phyloP scores from a whole-genome alignment of 176 grass and related monocot genomes.

The Paspalum vaginatum region DNA sequence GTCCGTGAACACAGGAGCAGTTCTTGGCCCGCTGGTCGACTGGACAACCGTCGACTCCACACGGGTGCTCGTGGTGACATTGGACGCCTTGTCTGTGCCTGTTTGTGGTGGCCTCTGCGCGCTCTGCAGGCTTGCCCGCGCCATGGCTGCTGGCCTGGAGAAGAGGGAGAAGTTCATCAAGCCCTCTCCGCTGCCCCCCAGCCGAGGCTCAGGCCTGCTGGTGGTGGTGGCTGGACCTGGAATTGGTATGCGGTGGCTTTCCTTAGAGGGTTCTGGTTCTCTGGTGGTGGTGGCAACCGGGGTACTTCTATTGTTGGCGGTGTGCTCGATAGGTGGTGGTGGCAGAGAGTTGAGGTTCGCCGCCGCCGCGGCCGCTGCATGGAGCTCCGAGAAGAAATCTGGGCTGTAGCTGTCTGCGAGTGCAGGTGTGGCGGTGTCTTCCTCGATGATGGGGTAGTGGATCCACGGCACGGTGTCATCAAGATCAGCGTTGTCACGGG shows the following conservation, averaged over 20 bases:
- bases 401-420: slow-evolving; percentile 33
- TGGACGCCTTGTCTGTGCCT: slow-evolving; percentile 50
- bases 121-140: slow-evolving; percentile 49
- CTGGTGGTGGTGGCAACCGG: slow-evolving; percentile 13
- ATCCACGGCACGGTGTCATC: slow-evolving; percentile 54
- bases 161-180: slow-evolving; percentile 63
- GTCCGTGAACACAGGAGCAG: slow-evolving; percentile 11
- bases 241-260: slow-evolving; percentile 19
- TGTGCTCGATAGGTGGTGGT: slow-evolving; percentile 34
- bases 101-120: slow-evolving; percentile 34
- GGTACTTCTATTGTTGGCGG: slow-evolving; percentile 19
- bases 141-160: slow-evolving; percentile 52
- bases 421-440: slow-evolving; percentile 26
- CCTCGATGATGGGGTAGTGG: slow-evolving; percentile 47
- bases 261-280: slow-evolving; percentile 34
- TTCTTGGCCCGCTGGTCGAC: slow-evolving; percentile 17
- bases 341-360: slow-evolving; percentile 32
- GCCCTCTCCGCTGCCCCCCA: slow-evolving; percentile 23
- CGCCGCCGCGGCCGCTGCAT: slow-evolving; percentile 26
- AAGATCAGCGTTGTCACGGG: slow-evolving; percentile 36
- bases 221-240: background rate
- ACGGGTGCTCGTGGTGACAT: slow-evolving; percentile 38
- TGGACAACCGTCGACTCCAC: slow-evolving; percentile 45
- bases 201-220: slow-evolving; percentile 30
- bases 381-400: slow-evolving; percentile 60